Percentiles rank a stretch among this genome's conserved stretches.
Conservation (phyloP, 2,329 filamentous ascomycete genomes). For the Ophiocordyceps camponoti-floridani region DNA sequence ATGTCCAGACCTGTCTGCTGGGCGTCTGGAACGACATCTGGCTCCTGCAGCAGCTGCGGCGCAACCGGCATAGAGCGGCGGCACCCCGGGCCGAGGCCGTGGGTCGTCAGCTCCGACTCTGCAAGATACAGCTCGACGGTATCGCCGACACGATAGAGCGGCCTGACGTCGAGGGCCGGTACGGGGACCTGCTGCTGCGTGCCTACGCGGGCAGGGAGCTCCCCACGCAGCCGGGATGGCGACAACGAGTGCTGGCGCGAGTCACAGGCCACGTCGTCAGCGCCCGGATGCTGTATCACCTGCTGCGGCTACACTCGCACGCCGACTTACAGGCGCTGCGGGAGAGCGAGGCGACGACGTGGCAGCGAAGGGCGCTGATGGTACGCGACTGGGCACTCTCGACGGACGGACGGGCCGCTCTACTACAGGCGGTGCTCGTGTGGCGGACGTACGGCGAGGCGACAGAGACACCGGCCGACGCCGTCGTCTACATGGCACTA, state of each 20-base stretch:
- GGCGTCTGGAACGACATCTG: slow-evolving; percentile 14
- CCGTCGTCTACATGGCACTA: slow-evolving; percentile 15
- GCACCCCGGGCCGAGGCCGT: slow-evolving; percentile 1
- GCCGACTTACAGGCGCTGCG: slow-evolving; percentile 12
- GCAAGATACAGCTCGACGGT: slow-evolving; percentile 6
- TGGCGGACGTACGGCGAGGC: slow-evolving; percentile 10
- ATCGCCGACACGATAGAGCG: slow-evolving; percentile 4
- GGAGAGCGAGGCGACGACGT: slow-evolving; percentile 3
- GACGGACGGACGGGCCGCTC: slow-evolving; percentile 11
- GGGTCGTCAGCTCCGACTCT: slow-evolving; percentile 3
- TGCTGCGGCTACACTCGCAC: slow-evolving; percentile 17
- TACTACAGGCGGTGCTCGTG: slow-evolving; percentile 15
- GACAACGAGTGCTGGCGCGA: slow-evolving; percentile 8
- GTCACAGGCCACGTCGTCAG: slow-evolving; percentile 14
- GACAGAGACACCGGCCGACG: slow-evolving; percentile 9
- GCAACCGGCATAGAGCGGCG: slow-evolving; percentile 5
- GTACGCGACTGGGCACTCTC: slow-evolving; percentile 13
- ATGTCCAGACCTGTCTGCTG: slow-evolving; percentile 15
- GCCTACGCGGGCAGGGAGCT: slow-evolving; percentile 13
- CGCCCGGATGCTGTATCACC: slow-evolving; percentile 16
- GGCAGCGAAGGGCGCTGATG: slow-evolving; percentile 7
- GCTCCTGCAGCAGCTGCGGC: slow-evolving; percentile 10
- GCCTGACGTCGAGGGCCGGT: slow-evolving; percentile 4
- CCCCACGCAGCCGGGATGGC: slow-evolving; percentile 7
- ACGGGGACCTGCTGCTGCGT: slow-evolving; percentile 6